These are phyloP conservation scores for Suillus subaureus DNA, from an alignment of 768 basidiomycete genomes.

Conservation along the genomic window DNA sequence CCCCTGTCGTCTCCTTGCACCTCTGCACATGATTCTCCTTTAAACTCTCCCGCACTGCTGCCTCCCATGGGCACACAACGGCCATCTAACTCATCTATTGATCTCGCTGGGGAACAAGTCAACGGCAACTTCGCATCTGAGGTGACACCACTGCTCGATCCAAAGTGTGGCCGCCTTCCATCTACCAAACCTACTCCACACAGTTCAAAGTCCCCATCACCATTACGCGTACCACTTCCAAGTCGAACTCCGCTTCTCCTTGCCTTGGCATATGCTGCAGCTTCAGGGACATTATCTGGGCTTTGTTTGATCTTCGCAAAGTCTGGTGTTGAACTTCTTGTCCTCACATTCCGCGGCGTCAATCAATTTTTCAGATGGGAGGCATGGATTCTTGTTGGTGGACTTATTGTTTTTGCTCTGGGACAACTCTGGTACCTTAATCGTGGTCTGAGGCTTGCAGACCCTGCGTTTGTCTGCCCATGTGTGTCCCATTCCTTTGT, in stretches of 20 bases:
- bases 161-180: conserved; percentile 39
- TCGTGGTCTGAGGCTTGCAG: conserved; percentile 75
- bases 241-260: conserved; percentile 59
- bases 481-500: conserved; percentile 46
- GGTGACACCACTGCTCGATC: conserved; percentile 57
- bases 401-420: conserved; percentile 72
- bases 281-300: conserved; percentile 86
- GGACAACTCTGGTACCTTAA: conserved; percentile 86
- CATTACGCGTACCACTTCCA: conserved; percentile 27
- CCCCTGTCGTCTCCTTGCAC: conserved; percentile 15
- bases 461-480: conserved; percentile 86
- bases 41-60: conserved; percentile 35
- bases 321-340: conserved; percentile 85
- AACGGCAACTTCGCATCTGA: conserved; percentile 41
- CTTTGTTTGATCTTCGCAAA: conserved; percentile 95
- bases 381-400: conserved; percentile 77
- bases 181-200: conserved; percentile 27
- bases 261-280: conserved; percentile 84
- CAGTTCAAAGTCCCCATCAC: conserved; percentile 31
- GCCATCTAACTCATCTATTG: conserved; percentile 42
- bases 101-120: conserved; percentile 32
- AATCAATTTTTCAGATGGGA: conserved; percentile 88
- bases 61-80: conserved; percentile 28
- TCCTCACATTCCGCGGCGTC: conserved; percentile 72
- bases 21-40: conserved; percentile 35